phyloP scores from a whole-genome alignment of 176 grass and related monocot species.

The Musa troglodytarum region DNA sequence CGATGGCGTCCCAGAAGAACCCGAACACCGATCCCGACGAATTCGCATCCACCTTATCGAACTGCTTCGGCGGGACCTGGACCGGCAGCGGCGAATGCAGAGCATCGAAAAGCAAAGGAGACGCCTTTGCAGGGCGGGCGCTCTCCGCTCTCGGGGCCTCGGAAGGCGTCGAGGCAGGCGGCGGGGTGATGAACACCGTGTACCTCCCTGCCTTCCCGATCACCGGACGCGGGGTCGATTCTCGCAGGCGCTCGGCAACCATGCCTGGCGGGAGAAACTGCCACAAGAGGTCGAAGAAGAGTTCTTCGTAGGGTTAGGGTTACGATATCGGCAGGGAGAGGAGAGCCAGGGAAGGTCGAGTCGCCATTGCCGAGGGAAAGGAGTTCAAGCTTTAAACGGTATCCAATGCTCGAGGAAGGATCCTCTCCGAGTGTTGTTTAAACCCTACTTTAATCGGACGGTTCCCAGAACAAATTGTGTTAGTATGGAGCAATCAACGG shows the following conservation, averaged over 20 bases:
- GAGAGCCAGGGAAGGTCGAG: background rate
- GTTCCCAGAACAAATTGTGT: too few species aligned
- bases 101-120: background rate
- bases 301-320: background rate
- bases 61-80: constrained; percentile 66
- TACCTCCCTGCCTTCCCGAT: constrained; percentile 79
- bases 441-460: background rate
- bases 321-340: background rate
- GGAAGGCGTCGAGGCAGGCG: constrained; percentile 33
- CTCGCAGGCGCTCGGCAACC: constrained; percentile 7
- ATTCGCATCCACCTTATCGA: constrained; percentile 38
- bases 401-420: background rate
- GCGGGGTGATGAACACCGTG: constrained; percentile 87
- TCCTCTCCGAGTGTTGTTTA: background rate
- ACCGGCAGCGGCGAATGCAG: constrained; percentile 32
- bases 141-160: constrained; percentile 18
- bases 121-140: background rate
- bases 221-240: constrained; percentile 42
- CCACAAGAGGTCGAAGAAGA: background rate
- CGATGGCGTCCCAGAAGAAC: constrained; percentile 88
- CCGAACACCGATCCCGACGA: constrained; percentile 54
- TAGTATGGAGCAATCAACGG: too few species aligned
- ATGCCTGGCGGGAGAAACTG: background rate
- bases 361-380: background rate
- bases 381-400: background rate